Conservation (phyloP, 805 yeast species). For the Starmerella stigmatis region DNA sequence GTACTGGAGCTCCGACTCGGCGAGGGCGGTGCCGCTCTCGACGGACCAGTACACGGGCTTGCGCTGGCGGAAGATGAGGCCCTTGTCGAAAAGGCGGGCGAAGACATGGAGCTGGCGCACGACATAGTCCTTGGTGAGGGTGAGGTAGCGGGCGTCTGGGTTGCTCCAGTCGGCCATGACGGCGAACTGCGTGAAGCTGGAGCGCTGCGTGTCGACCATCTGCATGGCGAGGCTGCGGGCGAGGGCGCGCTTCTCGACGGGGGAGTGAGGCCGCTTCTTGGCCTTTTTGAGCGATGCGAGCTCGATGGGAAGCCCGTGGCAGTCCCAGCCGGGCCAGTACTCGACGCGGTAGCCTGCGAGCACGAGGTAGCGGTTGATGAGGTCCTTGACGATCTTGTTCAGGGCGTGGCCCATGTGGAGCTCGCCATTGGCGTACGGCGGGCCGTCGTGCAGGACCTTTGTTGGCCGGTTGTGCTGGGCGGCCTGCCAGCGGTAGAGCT, state of each 20-base stretch:
- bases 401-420: conserved; percentile 86
- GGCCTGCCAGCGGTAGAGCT: conserved; percentile 57
- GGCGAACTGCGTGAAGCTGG: conserved; percentile 57
- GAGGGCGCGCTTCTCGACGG: conserved; percentile 44
- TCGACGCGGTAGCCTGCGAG: conserved; percentile 50
- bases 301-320: conserved; percentile 97
- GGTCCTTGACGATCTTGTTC: conserved; percentile 81
- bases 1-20: conserved; percentile 93
- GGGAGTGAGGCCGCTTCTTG: conserved; percentile 28
- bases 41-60: conserved; percentile 98
- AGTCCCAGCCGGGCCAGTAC: conserved; percentile 95
- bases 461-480: conserved; percentile 29
- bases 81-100: conserved; percentile 49
- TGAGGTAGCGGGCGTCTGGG: conserved; percentile 40
- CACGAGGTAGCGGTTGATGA: conserved; percentile 62
- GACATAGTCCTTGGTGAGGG: conserved; percentile 64
- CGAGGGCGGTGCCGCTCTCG: conserved; percentile 85
- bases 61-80: conserved; percentile 68
- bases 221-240: conserved; percentile 61
- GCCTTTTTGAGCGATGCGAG: conserved; percentile 57
- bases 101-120: conserved; percentile 64
- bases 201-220: conserved; percentile 54
- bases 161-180: conserved; percentile 78
- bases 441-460: conserved; percentile 84
- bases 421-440: conserved; percentile 96